These are phyloP conservation scores for Knoxia roxburghii DNA, from an alignment of 257 asterid species.

Conservation along the genomic window DNA sequence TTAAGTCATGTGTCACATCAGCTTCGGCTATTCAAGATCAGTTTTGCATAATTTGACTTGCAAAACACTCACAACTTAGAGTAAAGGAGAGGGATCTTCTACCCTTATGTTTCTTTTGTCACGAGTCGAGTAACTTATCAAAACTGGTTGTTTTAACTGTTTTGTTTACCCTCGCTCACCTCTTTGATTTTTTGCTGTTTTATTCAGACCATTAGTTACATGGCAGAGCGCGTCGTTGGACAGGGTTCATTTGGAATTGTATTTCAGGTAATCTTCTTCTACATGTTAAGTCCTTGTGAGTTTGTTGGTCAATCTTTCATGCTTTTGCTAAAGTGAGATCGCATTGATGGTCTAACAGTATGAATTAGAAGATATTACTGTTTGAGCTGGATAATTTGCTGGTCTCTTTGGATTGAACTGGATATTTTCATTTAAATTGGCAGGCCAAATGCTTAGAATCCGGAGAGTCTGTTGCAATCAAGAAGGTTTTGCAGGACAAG, in stretches of 20 bases:
- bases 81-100: too few species aligned
- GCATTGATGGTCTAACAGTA: background rate
- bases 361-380: background rate
- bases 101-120: background rate
- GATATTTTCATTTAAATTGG: slow-evolving; percentile 9
- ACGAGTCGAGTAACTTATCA: background rate
- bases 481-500: slow-evolving; percentile 78
- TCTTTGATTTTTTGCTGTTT: background rate
- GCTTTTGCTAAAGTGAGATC: background rate
- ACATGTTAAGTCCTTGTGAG: background rate
- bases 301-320: background rate
- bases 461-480: slow-evolving; percentile 74
- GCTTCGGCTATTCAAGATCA: background rate
- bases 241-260: slow-evolving; percentile 90
- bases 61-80: background rate
- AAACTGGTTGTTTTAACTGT: background rate
- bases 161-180: background rate
- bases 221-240: slow-evolving; percentile 92
- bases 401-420: background rate
- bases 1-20: background rate
- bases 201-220: slow-evolving; percentile 70
- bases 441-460: slow-evolving; percentile 84
- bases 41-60: background rate
- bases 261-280: slow-evolving; percentile 52
- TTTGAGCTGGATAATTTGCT: background rate